A percentile compares a stretch with the other conserved stretches of the same genome.
Evolutionary conservation across 2,329 filamentous ascomycete genomes (phyloP).

Genomic region (Fusarium circinatum): DNA sequence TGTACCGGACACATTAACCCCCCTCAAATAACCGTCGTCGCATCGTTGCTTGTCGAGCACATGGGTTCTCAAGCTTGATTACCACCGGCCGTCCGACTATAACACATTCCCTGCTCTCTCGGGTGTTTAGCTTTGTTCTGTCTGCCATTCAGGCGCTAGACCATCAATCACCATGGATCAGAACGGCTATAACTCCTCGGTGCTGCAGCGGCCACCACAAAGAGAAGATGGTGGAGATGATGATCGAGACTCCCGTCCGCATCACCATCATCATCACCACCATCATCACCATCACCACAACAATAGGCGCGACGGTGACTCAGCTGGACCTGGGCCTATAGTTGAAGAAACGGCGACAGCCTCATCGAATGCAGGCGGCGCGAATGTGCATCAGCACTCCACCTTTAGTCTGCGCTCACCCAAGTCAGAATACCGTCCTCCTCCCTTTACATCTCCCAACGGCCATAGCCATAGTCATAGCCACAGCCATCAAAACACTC

Average conservation of each 20-base stretch:
- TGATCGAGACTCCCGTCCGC: conserved; percentile 46
- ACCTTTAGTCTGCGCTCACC: conserved; percentile 62
- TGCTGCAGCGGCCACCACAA: conserved; percentile 56
- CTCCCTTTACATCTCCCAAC: conserved; percentile 46
- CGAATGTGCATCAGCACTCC: conserved; percentile 53
- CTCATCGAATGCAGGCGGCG: conserved; percentile 39
- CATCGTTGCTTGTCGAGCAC: conserved; percentile 39
- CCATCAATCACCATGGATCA: conserved; percentile 54
- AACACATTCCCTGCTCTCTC: conserved; percentile 28
- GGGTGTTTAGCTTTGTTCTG: conserved; percentile 24
- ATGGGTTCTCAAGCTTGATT: conserved; percentile 42
- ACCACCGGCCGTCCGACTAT: conserved; percentile 34
- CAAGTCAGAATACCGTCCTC: conserved; percentile 54
- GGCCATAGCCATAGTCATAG: conserved; percentile 44
- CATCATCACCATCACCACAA: conserved; percentile 50
- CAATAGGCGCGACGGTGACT: conserved; percentile 53
- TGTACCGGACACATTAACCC: conserved; percentile 6
- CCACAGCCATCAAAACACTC: conserved; percentile 42
- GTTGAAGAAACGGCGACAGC: conserved; percentile 34
- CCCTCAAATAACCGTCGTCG: conserved; percentile 25
- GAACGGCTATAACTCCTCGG: conserved; percentile 60
- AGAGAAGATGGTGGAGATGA: conserved; percentile 54
- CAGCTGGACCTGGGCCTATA: conserved; percentile 29
- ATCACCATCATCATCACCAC: conserved; percentile 51
- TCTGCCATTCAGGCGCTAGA: conserved; percentile 30